phyloP scores from a whole-genome alignment of 2,329 filamentous ascomycete species.

The Penicillium sp. region DNA sequence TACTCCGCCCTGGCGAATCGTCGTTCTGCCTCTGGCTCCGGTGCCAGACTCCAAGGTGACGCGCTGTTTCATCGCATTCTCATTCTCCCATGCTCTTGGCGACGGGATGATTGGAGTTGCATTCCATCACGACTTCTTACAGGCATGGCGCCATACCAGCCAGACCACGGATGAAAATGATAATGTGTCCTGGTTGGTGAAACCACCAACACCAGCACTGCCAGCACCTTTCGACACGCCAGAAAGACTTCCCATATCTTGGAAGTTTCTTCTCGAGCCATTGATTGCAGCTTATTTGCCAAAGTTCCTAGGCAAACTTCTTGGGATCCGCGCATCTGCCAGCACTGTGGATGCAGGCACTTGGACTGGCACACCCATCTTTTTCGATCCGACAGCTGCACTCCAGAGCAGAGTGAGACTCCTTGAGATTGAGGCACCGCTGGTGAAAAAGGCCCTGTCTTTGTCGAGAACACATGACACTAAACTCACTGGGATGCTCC shows the following conservation, averaged over 20 bases:
- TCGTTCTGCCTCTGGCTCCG: slow-evolving; percentile 32
- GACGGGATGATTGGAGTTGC: slow-evolving; percentile 44
- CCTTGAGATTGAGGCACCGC: slow-evolving; percentile 29
- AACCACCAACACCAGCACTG: slow-evolving; percentile 22
- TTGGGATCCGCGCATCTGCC: slow-evolving; percentile 34
- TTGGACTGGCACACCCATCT: slow-evolving; percentile 33
- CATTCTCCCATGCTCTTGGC: slow-evolving; percentile 45
- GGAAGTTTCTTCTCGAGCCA: slow-evolving; percentile 43
- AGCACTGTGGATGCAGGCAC: slow-evolving; percentile 29
- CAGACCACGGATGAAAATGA: not conserved
- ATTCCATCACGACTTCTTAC: slow-evolving; percentile 45
- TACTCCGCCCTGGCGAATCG: slow-evolving; percentile 45
- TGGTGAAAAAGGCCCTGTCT: slow-evolving; percentile 29
- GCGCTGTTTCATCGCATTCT: slow-evolving; percentile 39
- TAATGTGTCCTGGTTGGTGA: slow-evolving; percentile 11
- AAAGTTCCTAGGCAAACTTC: slow-evolving; percentile 26
- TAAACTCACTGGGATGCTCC: slow-evolving; percentile 44
- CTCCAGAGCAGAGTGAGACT: slow-evolving; percentile 34
- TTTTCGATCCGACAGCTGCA: slow-evolving; percentile 23
- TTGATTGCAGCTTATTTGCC: slow-evolving; percentile 41
- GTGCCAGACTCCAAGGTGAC: slow-evolving; percentile 1
- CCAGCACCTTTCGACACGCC: slow-evolving; percentile 40
- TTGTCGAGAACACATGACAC: slow-evolving; percentile 33
- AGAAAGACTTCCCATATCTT: slow-evolving; percentile 43
- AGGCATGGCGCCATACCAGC: slow-evolving; percentile 12